Conservation (phyloP, 2,329 filamentous ascomycete genomes). For the Clonostachys byssicola region DNA sequence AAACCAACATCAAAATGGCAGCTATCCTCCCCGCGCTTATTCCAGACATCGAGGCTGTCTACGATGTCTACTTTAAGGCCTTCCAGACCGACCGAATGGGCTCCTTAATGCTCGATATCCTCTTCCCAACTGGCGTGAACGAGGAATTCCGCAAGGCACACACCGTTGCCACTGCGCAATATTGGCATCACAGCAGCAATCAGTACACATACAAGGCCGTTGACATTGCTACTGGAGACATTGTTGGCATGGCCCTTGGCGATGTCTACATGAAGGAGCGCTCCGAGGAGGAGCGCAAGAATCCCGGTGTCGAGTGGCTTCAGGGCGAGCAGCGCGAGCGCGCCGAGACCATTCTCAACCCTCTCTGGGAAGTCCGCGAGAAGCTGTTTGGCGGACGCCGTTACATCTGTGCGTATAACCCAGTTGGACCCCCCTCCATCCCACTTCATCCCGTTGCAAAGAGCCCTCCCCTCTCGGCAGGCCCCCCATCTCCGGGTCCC, state of each 20-base stretch:
- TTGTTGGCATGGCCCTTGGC: constrained; percentile 41
- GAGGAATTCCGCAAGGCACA: constrained; percentile 35
- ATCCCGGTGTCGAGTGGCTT: constrained; percentile 39
- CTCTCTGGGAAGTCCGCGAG: constrained; percentile 33
- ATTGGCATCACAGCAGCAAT: constrained; percentile 27
- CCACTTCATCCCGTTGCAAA: not conserved
- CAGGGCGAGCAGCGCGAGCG: constrained; percentile 34
- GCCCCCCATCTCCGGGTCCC: not conserved
- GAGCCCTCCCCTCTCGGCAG: constrained; percentile 1
- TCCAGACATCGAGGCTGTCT: constrained; percentile 38
- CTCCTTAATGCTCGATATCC: constrained; percentile 31
- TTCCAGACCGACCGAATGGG: constrained; percentile 32
- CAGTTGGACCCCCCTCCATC: constrained; percentile 1
- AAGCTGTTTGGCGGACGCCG: constrained; percentile 29
- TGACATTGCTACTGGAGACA: constrained; percentile 32
- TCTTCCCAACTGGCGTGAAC: constrained; percentile 29
- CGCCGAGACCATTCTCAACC: constrained; percentile 34
- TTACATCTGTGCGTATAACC: constrained; percentile 33
- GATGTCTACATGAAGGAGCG: constrained; percentile 32
- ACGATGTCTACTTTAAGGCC: constrained; percentile 40
- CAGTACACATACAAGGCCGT: constrained; percentile 44
- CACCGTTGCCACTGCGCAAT: constrained; percentile 30
- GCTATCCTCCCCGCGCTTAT: constrained; percentile 29
- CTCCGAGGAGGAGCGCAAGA: constrained; percentile 33
- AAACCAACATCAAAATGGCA: not conserved